A percentile compares a stretch with the other conserved stretches of the same genome.
Evolutionary conservation across 2,329 filamentous ascomycete genomes (phyloP).

Genomic region (Neofusicoccum kwambonambiense): DNA sequence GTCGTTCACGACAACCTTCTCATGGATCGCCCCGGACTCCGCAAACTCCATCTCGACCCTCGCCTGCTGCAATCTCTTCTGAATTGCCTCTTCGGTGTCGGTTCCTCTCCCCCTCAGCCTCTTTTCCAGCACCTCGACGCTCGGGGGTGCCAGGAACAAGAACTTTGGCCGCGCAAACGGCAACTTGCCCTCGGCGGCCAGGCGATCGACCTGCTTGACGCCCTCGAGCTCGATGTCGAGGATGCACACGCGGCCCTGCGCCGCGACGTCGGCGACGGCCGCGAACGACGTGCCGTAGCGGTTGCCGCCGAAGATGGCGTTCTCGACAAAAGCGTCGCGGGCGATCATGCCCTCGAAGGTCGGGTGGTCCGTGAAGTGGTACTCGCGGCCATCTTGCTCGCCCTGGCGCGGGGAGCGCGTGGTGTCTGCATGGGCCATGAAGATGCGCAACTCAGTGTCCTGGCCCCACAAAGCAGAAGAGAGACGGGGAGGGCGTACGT

Average conservation of each 20-base stretch:
- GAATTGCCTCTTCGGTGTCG: slow-evolving; percentile 49
- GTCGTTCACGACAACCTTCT: slow-evolving; percentile 53
- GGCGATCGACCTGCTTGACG: slow-evolving; percentile 75
- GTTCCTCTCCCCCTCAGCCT: slow-evolving; percentile 46
- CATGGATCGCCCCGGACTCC: slow-evolving; percentile 45
- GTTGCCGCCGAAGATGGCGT: slow-evolving; percentile 82
- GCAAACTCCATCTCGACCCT: slow-evolving; percentile 45
- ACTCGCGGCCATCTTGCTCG: slow-evolving; percentile 75
- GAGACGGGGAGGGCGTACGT: slow-evolving; percentile 26
- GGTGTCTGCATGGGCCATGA: slow-evolving; percentile 57
- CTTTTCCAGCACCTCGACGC: slow-evolving; percentile 68
- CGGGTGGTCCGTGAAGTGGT: slow-evolving; percentile 71
- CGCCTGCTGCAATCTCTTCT: slow-evolving; percentile 49
- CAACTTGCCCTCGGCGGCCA: slow-evolving; percentile 56
- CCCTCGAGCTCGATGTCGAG: slow-evolving; percentile 98
- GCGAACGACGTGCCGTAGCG: slow-evolving; percentile 80
- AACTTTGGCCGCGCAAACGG: slow-evolving; percentile 70
- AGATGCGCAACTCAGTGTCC: too few species aligned
- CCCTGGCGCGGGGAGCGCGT: slow-evolving; percentile 73
- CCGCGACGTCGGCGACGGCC: slow-evolving; percentile 73
- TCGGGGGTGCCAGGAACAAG: slow-evolving; percentile 81
- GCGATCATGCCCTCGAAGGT: slow-evolving; percentile 67
- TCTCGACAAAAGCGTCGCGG: slow-evolving; percentile 78
- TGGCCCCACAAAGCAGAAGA: background rate
- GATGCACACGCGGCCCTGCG: slow-evolving; percentile 72